Base-by-base conservation (phyloP, 148 eudicot genomes). In the Polygonum maritimum region DNA sequence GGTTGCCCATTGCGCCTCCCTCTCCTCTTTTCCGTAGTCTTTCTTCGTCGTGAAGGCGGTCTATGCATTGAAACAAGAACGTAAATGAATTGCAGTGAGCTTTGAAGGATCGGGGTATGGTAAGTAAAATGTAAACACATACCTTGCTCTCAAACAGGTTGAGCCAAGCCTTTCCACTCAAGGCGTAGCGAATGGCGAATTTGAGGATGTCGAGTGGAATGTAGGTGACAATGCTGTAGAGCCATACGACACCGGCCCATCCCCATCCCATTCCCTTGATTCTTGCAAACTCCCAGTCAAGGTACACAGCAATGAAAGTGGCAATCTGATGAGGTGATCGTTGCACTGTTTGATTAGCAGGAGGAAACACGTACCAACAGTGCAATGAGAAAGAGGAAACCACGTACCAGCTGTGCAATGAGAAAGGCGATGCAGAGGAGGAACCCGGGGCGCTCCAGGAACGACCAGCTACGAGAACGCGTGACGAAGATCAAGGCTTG, bases 211-310 rank as follows among this genome's bases (percentile, higher is more conserved):
- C 99, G 10, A 95, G 92, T 14, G 99, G 99, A 48, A 95, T 11
- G 81, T 90, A 95, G 81, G 87, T 86, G 40, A 95, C 88, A 26
- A 95, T 62, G 55, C 94, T 95, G 82, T 78, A 95, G 38, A 95
- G 71, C 99, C 99, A 95, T 39, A 95, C 87, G 3, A 95, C 90
- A 54, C 99, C 99, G 15, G 99, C 99, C 99, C 99, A 95, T 75
- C 92, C 91, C 99, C 99, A 95, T 39, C 97, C 99, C 86, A 87
- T 81, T 40, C 97, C 97, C 74, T 89, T 83, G 45, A 95, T 86
- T 75, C 88, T 92, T 52, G 99, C 99, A 36, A 95, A 95, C 4
- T 67, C 83, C 99, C 96, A 90, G 83, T 88, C 73, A 5, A 96
- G 92, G n/a, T 95, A 95, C 18, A 95, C 99, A 6, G 97, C 96